Percentiles rank a stretch among this genome's conserved stretches.
phyloP scores from a whole-genome alignment of 73 alveolate genomes.

The Stentor roeselii region DNA sequence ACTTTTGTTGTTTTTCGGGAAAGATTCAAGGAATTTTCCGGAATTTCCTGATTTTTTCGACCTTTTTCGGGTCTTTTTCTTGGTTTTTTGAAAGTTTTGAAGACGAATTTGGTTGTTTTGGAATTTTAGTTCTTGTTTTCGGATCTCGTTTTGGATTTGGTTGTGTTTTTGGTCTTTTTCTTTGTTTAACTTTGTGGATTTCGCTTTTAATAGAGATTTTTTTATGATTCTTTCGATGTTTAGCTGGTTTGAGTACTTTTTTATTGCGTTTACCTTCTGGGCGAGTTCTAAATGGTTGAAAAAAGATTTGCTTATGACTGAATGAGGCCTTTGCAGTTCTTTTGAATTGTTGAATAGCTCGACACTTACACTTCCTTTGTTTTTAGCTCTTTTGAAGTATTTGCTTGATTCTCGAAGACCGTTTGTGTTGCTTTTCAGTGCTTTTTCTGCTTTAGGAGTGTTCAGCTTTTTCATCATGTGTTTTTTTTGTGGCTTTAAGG shows the following conservation, averaged over 20 bases:
- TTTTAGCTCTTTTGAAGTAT: no score
- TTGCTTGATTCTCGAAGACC: background rate
- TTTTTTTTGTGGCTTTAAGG: background rate
- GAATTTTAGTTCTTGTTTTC: background rate
- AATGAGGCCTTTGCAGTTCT: background rate
- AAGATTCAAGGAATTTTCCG: no score
- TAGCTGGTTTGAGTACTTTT: background rate
- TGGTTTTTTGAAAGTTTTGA: background rate
- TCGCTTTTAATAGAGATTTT: background rate
- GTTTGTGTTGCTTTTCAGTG: background rate
- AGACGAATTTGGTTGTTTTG: slow-evolving; percentile 15
- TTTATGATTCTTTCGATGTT: background rate
- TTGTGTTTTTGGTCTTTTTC: background rate
- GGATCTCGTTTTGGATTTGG: background rate
- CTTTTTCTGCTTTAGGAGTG: background rate
- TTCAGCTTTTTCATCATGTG: background rate
- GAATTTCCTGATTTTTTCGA: no score
- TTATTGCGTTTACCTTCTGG: background rate
- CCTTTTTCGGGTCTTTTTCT: background rate
- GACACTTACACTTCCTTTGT: background rate
- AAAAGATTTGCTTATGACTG: background rate
- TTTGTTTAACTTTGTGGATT: background rate
- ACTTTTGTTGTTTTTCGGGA: no score
- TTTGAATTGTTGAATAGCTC: background rate
- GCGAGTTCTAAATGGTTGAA: slow-evolving; percentile 5